Evolutionary conservation across 2,329 filamentous ascomycete species (phyloP), one percentile per base, ranked within the genome.

Genomic region (Cercospora beticola): DNA sequence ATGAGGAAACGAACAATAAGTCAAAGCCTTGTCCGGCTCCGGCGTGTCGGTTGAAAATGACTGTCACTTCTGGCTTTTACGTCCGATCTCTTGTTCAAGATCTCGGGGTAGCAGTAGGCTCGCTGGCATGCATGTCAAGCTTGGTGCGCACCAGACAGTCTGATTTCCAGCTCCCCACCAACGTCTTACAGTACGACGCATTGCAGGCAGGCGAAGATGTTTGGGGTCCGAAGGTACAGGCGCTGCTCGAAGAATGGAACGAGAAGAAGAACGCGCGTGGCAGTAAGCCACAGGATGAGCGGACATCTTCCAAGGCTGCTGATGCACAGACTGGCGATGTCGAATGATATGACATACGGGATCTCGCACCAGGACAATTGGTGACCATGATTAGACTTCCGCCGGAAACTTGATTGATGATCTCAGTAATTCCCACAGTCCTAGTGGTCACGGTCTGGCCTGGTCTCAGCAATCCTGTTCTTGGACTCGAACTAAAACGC

Each of bases 61-160:
- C 92, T 0, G 94, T 97, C 62, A 93, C 93, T 1, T 97, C 93
- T 0, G 95, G 95, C 46, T 99, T 97, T 84, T 99, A 99, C 79
- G 94, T 99, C 14, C 91, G 95, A 71, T 96, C 92, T 67, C 88
- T 99, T 74, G 94, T 93, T 75, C 93, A 98, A 78, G 95, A 99
- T 76, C 86, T 99, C 3, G 95, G 94, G 23, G 84, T 89, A 72
- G 93, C 92, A 73, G 85, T 97, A 14, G 89, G 87, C 63, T 97
- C 93, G 12, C 89, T 92, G 26, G 95, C 87, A 36, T 85, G 95
- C 72, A 98, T 99, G 94, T 88, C 92, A 23, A 89, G 91, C 74
- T 87, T 99, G 21, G 86, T 91, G 66, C 90, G 95, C 65, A 91
- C 88, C 3, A 88, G 91, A 63, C 95, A 99, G 81, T 92, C 89